A percentile compares a stretch with the other conserved stretches of the same genome.
phyloP scores from a whole-genome alignment of 441 rosid genomes.

The Populus hybrid region DNA sequence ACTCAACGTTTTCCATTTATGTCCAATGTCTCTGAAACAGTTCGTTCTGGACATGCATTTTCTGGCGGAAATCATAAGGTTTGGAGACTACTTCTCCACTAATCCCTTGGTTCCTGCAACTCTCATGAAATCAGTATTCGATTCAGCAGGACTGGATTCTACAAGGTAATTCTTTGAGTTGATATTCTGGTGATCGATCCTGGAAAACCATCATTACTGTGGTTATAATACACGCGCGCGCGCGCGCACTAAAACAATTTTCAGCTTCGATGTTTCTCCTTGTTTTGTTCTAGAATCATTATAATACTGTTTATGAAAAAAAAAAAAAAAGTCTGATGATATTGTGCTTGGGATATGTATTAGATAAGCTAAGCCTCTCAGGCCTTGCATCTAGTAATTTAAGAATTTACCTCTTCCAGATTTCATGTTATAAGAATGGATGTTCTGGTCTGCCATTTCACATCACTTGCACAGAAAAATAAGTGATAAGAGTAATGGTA shows the following conservation, averaged over 20 bases:
- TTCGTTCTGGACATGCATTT: constrained; percentile 50
- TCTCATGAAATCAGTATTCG: constrained; percentile 37
- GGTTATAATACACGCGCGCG: background rate
- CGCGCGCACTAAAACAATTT: too few species aligned
- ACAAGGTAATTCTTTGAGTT: constrained; percentile 36
- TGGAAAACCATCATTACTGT: background rate
- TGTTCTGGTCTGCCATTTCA: background rate
- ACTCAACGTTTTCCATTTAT: constrained; percentile 16
- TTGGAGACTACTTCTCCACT: constrained; percentile 44
- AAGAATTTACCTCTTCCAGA: background rate
- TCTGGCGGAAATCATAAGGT: constrained; percentile 37
- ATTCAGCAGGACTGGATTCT: constrained; percentile 46
- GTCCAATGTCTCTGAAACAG: constrained; percentile 26
- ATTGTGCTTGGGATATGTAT: too few species aligned
- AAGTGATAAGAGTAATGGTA: background rate
- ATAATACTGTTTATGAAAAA: background rate
- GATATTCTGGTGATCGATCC: background rate
- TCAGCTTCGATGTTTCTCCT: too few species aligned
- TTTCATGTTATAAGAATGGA: background rate
- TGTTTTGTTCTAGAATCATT: background rate
- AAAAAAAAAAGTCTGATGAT: background rate
- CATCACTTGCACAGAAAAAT: background rate
- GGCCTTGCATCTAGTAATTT: background rate
- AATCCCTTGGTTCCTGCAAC: constrained; percentile 33
- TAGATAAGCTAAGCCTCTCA: background rate